Evolutionary conservation across 2,329 filamentous ascomycete species (phyloP).

Genomic region (Lasiodiplodia sp.): DNA sequence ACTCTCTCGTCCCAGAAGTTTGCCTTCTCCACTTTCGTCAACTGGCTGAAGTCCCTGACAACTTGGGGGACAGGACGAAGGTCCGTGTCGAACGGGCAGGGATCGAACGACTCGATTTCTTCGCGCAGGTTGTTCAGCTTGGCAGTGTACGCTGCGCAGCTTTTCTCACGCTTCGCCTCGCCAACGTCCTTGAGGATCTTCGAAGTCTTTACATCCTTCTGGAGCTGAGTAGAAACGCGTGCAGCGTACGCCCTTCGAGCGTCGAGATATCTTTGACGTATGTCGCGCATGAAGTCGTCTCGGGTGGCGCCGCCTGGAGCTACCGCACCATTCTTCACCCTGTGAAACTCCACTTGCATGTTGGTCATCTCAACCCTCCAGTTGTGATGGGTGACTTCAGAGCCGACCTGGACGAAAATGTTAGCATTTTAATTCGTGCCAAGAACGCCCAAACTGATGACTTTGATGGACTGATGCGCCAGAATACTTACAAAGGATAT

Average conservation of each 20-base stretch:
- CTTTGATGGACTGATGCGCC: background rate
- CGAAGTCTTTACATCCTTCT: no score
- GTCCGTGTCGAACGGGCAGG: background rate
- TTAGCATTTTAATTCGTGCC: background rate
- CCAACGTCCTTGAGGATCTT: no score
- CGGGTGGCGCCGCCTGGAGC: no score
- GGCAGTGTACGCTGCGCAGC: no score
- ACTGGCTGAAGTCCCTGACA: background rate
- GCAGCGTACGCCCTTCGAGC: background rate
- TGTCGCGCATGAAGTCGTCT: no score
- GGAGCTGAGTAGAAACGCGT: no score
- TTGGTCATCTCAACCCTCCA: background rate
- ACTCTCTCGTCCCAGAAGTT: background rate
- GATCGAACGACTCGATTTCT: background rate
- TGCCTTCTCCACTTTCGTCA: background rate
- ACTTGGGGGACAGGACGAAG: background rate
- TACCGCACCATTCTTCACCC: background rate
- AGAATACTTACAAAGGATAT: background rate
- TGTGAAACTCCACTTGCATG: background rate
- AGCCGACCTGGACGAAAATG: background rate
- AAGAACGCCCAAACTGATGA: background rate
- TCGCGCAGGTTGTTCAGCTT: no score
- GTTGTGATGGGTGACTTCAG: background rate
- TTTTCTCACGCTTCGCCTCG: no score
- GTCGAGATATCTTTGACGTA: no score